Base-by-base conservation (phyloP, 2,329 filamentous ascomycete species). In the Monosporascus ibericus region DNA sequence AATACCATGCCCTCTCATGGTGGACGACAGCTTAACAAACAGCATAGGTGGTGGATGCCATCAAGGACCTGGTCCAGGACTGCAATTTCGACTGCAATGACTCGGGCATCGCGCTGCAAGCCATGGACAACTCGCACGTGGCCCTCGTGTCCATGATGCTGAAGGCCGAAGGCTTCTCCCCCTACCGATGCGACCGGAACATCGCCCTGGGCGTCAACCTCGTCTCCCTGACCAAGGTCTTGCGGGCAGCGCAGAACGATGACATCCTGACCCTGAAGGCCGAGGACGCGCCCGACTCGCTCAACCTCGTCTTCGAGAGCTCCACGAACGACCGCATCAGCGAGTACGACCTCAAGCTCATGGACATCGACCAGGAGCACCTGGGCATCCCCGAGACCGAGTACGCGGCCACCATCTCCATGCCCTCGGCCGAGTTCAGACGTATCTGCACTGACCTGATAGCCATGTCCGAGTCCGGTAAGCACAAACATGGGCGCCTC, bases 31-130 rank as follows among this genome's bases (percentile, higher is more conserved):
- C 17, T 18, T 60, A 50, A 63, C 68, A 52, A 52, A 68, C 52
- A 44, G 49, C 47, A 18, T 62, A 96, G 91, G 90, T 97, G 58
- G 92, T 99, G 67, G 95, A 99, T 71, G 90, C 95, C 65, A 96
- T 99, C 85, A 97, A 96, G 76, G 94, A 99, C 68, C 85, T 99
- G 49, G 94, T 99, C 50, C 94, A 97, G 75, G 94, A 99, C 77
- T 99, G 94, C 86, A 99, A 99, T 78, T 99, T 99, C 77, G 94
- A 99, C 81, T 99, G 95, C 87, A 99, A 97, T 87, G 95, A 99
- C 81, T 92, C 90, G 51, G 94, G 94, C 58, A 94, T 99, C 68
- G 92, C 92, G 49, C 88, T 99, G 52, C 94, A 99, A 76, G 94
- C 94, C 68, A 99, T 99, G 95, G 94, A 99, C 80, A 99, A 97